Percentiles rank a stretch among this genome's conserved stretches.
These are phyloP conservation scores for Apiospora aurea DNA, from an alignment of 2,329 filamentous ascomycete species.

Conservation along the genomic window DNA sequence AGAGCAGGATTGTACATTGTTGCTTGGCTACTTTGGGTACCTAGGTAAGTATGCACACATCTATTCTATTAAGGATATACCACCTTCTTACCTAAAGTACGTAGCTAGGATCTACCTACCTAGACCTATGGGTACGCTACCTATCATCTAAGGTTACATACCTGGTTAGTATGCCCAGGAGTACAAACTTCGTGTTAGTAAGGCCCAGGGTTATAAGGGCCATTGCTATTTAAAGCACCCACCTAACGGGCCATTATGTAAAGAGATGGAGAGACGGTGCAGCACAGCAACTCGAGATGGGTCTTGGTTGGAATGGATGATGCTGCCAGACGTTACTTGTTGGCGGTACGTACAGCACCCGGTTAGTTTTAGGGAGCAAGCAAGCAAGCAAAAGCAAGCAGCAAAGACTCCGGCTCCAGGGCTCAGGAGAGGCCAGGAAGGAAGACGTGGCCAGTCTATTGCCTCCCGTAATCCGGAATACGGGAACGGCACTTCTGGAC, in stretches of 20 bases:
- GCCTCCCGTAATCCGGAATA: neutral
- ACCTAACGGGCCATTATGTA: conserved; percentile 5
- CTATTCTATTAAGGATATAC: no score
- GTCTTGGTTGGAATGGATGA: neutral
- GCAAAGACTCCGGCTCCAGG: neutral
- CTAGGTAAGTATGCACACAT: no score
- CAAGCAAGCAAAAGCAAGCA: neutral
- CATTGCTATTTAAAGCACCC: conserved; percentile 12
- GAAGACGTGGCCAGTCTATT: conserved; percentile 7
- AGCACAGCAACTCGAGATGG: conserved; percentile 3
- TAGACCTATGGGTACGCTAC: no score
- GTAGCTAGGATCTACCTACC: no score
- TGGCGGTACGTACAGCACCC: neutral
- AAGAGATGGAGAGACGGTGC: neutral
- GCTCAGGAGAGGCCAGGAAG: neutral
- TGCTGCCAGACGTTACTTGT: neutral
- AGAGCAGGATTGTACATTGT: neutral
- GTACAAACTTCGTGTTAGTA: no score
- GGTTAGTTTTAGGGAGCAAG: neutral
- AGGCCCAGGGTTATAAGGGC: no score
- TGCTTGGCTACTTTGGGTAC: no score
- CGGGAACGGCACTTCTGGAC: neutral
- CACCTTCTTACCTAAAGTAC: no score
- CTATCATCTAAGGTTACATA: no score
- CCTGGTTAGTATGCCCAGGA: neutral